phyloP scores from a whole-genome alignment of 257 asterid genomes.

The Cruciata laevipes region DNA sequence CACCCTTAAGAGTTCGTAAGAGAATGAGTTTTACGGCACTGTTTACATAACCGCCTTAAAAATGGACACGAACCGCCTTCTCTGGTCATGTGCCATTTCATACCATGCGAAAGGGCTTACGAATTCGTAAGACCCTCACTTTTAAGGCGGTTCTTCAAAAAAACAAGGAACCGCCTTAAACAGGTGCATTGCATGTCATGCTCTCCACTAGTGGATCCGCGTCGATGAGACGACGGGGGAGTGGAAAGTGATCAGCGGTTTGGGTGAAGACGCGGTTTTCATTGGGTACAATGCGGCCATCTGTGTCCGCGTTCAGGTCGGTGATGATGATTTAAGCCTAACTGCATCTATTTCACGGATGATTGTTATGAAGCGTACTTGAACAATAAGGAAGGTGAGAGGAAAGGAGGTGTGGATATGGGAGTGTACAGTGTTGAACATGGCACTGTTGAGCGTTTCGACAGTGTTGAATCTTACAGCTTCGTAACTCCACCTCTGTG shows the following conservation, averaged over 20 bases:
- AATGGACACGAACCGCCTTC: too few species aligned
- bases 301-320: background rate
- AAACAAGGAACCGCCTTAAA: too few species aligned
- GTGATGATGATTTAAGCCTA: background rate
- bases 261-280: background rate
- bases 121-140: too few species aligned
- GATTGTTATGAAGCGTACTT: background rate
- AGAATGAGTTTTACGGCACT: too few species aligned
- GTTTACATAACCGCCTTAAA: too few species aligned
- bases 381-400: background rate
- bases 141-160: too few species aligned
- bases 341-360: constrained; percentile 2
- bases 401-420: background rate
- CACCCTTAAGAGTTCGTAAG: too few species aligned
- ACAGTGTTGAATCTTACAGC: background rate
- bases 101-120: too few species aligned
- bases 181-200: too few species aligned
- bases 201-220: too few species aligned
- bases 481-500: background rate
- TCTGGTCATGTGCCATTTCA: too few species aligned
- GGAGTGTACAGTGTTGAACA: background rate
- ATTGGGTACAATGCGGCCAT: background rate
- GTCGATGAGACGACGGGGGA: background rate
- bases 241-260: background rate
- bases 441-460: background rate